These are phyloP conservation scores for Eucalyptus cloeziana DNA, from an alignment of 345 rosid species.

Conservation along the genomic window DNA sequence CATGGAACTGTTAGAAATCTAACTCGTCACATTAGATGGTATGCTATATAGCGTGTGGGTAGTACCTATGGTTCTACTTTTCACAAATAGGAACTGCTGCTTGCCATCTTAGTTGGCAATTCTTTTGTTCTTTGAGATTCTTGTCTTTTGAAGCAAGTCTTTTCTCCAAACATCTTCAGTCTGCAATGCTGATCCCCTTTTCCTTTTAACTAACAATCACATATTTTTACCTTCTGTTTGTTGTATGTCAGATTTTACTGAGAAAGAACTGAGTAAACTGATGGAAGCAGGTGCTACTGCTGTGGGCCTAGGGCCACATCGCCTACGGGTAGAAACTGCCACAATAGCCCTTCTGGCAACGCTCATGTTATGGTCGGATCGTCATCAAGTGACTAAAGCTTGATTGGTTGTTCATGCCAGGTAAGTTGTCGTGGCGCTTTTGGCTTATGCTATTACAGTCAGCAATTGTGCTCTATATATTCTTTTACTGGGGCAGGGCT, in stretches of 20 bases:
- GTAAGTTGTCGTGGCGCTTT: neutral
- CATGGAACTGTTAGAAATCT: neutral
- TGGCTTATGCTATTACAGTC: neutral
- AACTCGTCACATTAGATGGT: neutral
- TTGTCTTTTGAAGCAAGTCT: neutral
- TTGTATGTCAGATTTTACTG: constrained; percentile 31
- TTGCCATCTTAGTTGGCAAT: neutral
- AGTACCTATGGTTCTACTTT: neutral
- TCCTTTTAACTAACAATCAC: neutral
- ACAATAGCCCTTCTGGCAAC: constrained; percentile 71
- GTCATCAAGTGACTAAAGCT: constrained; percentile 17
- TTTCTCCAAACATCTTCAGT: neutral
- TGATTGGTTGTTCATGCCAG: neutral
- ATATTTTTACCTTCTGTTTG: neutral
- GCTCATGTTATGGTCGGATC: constrained; percentile 76
- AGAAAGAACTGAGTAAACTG: constrained; percentile 43
- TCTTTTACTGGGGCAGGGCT: neutral
- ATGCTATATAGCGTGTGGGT: neutral
- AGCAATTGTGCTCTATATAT: neutral
- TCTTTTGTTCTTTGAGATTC: neutral
- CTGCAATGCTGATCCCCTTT: neutral
- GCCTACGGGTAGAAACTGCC: constrained; percentile 89
- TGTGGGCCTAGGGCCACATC: constrained; percentile 77
- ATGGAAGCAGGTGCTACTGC: constrained; percentile 60
- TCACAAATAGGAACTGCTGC: neutral